Conservation (phyloP, 345 rosid species). For the Eucalyptus caleyi region DNA sequence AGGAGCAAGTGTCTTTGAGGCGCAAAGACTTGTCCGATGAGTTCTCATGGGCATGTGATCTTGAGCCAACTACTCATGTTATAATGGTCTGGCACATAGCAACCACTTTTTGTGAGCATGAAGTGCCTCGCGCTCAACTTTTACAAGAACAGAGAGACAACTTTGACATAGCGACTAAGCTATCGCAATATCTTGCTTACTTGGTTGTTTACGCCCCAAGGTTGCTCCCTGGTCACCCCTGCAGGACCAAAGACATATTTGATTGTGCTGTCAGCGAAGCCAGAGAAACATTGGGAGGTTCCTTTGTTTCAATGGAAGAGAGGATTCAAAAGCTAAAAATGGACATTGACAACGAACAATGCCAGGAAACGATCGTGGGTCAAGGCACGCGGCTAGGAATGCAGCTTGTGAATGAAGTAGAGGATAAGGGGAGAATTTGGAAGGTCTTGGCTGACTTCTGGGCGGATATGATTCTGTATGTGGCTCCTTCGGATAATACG, state of each 20-base stretch:
- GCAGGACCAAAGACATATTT: background rate
- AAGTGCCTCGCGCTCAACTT: background rate
- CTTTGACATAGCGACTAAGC: background rate
- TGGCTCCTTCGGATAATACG: background rate
- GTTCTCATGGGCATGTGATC: background rate
- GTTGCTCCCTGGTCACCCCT: background rate
- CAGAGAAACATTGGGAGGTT: background rate
- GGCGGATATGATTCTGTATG: background rate
- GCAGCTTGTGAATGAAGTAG: background rate
- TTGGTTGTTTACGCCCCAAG: background rate
- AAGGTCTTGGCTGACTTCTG: background rate
- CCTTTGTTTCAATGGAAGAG: background rate
- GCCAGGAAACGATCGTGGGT: background rate
- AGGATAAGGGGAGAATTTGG: rapidly evolving
- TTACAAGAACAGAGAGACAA: background rate
- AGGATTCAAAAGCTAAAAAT: background rate
- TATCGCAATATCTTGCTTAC: background rate
- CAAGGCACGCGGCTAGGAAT: background rate
- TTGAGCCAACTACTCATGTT: background rate
- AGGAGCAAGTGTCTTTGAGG: background rate
- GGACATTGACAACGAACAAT: rapidly evolving
- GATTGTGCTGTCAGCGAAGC: background rate
- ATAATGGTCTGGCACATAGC: background rate
- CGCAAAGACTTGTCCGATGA: rapidly evolving
- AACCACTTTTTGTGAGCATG: background rate